Conservation (phyloP, 208 protist species). For the Leishmania gerbilli region DNA sequence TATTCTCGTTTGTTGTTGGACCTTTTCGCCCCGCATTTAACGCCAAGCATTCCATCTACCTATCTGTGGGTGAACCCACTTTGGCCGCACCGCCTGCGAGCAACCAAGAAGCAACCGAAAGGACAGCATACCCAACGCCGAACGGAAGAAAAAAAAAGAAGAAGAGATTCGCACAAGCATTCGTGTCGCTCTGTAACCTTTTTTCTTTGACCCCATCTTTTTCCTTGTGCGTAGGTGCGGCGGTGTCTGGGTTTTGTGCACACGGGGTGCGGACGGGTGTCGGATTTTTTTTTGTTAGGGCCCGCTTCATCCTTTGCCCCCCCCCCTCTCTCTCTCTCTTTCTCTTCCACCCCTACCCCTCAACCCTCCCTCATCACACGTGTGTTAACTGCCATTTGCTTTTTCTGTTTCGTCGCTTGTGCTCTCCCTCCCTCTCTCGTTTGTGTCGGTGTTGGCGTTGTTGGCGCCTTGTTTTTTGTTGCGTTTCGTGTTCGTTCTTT, state of each 20-base stretch:
- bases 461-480: neutral
- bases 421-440: too few species aligned
- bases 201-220: slow-evolving; percentile 1
- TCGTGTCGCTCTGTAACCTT: neutral
- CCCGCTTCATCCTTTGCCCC: neutral
- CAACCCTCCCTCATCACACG: neutral
- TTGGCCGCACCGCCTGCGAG: too few species aligned
- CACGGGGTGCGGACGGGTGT: neutral
- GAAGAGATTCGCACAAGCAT: too few species aligned
- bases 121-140: neutral
- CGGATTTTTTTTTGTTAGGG: neutral
- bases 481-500: too few species aligned
- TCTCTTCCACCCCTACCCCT: neutral
- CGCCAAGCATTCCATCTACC: too few species aligned
- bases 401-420: neutral
- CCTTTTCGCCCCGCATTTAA: neutral
- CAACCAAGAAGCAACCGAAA: neutral
- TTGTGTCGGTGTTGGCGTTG: too few species aligned
- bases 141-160: neutral
- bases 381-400: neutral
- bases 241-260: neutral
- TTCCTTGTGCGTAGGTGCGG: neutral
- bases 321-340: neutral
- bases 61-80: too few species aligned
- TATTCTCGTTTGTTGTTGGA: neutral